Conservation (phyloP, 148 eudicot species). For the Dysphania ambrosioides region DNA sequence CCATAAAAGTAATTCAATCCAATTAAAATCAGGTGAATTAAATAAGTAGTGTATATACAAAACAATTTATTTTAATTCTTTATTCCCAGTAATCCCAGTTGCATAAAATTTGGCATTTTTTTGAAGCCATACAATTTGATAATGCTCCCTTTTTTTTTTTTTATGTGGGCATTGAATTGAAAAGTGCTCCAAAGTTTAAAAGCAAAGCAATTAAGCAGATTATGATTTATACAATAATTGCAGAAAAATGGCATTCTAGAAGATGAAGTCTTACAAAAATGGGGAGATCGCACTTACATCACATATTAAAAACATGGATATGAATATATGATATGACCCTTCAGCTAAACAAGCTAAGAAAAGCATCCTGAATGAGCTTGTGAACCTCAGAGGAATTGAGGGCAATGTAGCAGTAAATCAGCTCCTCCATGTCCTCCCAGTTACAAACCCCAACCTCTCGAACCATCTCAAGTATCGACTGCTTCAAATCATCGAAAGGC, state of each 20-base stretch:
- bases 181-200: neutral
- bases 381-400: conserved; percentile 61
- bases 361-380: conserved; percentile 49
- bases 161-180: no score
- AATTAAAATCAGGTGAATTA: no score
- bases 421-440: conserved; percentile 71
- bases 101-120: no score
- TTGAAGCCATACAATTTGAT: no score
- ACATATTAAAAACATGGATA: neutral
- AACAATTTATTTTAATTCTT: no score
- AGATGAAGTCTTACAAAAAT: neutral
- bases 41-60: no score
- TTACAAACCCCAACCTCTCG: conserved; percentile 36
- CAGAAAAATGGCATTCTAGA: conserved; percentile 17
- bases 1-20: no score
- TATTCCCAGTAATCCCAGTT: no score
- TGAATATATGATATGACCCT: neutral
- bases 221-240: neutral
- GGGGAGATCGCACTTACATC: neutral
- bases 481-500: conserved; percentile 47
- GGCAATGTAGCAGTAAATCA: conserved; percentile 63
- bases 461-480: conserved; percentile 57
- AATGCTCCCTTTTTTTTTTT: neutral
- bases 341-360: conserved; percentile 41
- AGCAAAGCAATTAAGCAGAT: neutral